Conservation (phyloP, 73 alveolate genomes). For the Tetrahymena elliotti region DNA sequence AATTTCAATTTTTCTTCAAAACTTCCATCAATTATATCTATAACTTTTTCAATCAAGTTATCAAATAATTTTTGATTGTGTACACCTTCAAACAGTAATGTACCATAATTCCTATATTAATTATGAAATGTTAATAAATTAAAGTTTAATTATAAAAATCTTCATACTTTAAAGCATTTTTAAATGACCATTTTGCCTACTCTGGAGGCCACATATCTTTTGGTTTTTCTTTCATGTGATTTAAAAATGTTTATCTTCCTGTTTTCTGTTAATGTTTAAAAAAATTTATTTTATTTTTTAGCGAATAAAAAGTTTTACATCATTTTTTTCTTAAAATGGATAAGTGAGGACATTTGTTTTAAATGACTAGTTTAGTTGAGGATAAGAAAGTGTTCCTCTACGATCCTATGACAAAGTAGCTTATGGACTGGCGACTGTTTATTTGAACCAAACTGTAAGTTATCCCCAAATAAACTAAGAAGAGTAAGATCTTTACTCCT, state of each 20-base stretch:
- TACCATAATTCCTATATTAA: not conserved
- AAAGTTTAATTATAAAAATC: not conserved
- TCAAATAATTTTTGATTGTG: not conserved
- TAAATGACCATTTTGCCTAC: slow-evolving; percentile 36
- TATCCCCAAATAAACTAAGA: slow-evolving; percentile 40
- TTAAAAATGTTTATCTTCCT: slow-evolving; percentile 2
- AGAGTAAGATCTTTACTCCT: slow-evolving; percentile 20
- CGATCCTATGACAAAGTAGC: slow-evolving; percentile 39
- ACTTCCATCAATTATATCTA: not conserved
- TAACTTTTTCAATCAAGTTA: not conserved
- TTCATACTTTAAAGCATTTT: slow-evolving; percentile 10
- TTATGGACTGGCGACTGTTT: slow-evolving; percentile 41
- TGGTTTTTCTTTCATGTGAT: slow-evolving; percentile 31
- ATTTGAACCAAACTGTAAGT: slow-evolving; percentile 32
- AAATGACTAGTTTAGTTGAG: slow-evolving; percentile 5
- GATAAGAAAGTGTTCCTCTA: slow-evolving; percentile 41
- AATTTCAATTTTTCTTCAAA: not conserved
- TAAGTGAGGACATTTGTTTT: slow-evolving; percentile 15
- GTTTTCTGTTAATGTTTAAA: not conserved
- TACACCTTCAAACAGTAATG: not conserved
- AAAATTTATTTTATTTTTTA: not conserved
- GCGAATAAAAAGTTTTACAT: not conserved
- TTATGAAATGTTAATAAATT: not conserved
- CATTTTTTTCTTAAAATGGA: slow-evolving; percentile 26
- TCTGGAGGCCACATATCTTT: slow-evolving; percentile 50